These are phyloP conservation scores for Cercophora newfieldiana DNA, from an alignment of 495 filamentous ascomycete species.

Conservation along the genomic window DNA sequence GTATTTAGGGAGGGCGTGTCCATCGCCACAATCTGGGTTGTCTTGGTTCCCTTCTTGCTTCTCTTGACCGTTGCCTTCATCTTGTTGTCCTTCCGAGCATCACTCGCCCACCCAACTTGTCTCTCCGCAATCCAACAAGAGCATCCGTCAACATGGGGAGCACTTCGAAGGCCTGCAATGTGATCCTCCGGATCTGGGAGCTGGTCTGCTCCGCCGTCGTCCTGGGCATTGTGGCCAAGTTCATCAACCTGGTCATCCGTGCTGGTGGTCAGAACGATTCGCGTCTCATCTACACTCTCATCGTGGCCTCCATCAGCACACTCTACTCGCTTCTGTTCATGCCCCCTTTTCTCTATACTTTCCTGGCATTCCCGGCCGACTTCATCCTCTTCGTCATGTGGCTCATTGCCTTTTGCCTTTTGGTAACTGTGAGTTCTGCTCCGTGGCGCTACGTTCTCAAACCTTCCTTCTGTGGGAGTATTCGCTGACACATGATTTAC, in stretches of 20 bases:
- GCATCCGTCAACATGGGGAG: constrained; percentile 16
- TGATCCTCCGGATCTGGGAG: constrained; percentile 24
- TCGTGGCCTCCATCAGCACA: constrained; percentile 23
- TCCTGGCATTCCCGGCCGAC: constrained; percentile 25
- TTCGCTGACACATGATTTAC: neutral
- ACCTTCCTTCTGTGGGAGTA: too few relatives aligned
- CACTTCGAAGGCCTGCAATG: constrained; percentile 1
- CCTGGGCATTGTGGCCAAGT: constrained; percentile 24
- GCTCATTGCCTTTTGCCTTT: constrained; percentile 28
- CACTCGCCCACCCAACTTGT: neutral
- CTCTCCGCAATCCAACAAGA: neutral
- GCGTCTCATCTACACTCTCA: constrained; percentile 26
- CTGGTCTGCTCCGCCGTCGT: constrained; percentile 28
- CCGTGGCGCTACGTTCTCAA: too few relatives aligned
- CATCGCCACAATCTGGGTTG: neutral
- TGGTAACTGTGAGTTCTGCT: constrained; percentile 21
- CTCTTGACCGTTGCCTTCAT: too few relatives aligned
- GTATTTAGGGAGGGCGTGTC: neutral
- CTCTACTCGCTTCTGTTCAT: constrained; percentile 27
- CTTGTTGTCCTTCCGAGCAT: neutral
- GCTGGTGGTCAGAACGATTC: constrained; percentile 15
- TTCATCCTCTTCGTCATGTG: constrained; percentile 30
- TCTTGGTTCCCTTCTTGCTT: neutral
- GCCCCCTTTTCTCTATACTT: constrained; percentile 26
- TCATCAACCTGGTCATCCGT: constrained; percentile 15